Evolutionary conservation across 2,329 filamentous ascomycete species (phyloP).

Genomic region (Cladobotryum protrusum): DNA sequence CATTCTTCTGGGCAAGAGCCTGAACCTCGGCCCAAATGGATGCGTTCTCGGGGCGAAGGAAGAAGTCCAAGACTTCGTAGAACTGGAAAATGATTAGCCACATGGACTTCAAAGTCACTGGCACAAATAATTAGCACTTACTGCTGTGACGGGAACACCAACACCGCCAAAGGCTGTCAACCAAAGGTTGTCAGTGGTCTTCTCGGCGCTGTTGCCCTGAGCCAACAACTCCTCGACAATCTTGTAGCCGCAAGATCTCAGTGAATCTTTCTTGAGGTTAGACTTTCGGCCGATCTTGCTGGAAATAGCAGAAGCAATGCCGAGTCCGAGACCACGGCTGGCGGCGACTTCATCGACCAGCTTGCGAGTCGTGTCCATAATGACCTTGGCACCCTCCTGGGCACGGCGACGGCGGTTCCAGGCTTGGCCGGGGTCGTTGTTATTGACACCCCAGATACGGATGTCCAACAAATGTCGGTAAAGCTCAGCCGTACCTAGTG

Average conservation of each 20-base stretch:
- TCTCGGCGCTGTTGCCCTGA: constrained; percentile 26
- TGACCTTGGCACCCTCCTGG: constrained; percentile 30
- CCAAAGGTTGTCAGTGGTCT: constrained; percentile 32
- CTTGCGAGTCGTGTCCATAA: constrained; percentile 33
- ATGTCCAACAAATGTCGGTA: constrained; percentile 38
- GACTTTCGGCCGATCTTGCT: constrained; percentile 23
- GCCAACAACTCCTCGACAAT: constrained; percentile 32
- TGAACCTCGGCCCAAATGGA: constrained; percentile 39
- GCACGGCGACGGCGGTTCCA: constrained; percentile 40
- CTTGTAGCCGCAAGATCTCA: constrained; percentile 34
- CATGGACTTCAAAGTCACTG: not conserved
- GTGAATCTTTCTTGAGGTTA: constrained; percentile 28
- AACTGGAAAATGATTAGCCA: constrained; percentile 27
- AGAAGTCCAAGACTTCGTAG: constrained; percentile 38
- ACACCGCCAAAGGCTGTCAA: constrained; percentile 35
- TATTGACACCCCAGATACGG: constrained; percentile 41
- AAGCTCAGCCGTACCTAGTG: constrained; percentile 32
- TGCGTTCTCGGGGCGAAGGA: constrained; percentile 34
- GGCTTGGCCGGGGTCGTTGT: constrained; percentile 40
- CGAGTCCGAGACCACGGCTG: constrained; percentile 26
- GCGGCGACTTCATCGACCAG: constrained; percentile 31
- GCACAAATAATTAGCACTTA: constrained; percentile 17
- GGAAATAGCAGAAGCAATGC: constrained; percentile 23
- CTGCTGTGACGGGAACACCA: constrained; percentile 32
- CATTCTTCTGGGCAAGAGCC: constrained; percentile 27